Evolutionary conservation across 441 rosid genomes (phyloP).

Genomic region (Isatis lusitanica): DNA sequence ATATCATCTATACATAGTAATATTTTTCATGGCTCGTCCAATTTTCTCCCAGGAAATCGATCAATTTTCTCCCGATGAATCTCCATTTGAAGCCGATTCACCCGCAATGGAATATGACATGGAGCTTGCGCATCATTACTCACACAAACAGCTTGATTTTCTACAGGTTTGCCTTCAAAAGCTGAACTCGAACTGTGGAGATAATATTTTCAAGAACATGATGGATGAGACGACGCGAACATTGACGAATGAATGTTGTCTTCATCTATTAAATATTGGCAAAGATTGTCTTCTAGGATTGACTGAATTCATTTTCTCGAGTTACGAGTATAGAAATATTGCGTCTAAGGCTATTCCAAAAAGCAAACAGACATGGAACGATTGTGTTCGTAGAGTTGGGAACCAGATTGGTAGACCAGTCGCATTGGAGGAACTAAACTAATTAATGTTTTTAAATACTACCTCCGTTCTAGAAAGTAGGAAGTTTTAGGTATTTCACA

Average conservation of each 20-base stretch:
- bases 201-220: background rate
- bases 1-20: too few species aligned
- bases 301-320: background rate
- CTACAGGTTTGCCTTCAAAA: background rate
- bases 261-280: constrained; percentile 7
- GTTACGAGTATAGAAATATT: constrained; percentile 8
- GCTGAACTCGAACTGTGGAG: background rate
- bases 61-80: constrained; percentile 19
- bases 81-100: constrained; percentile 11
- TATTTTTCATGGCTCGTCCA: too few species aligned
- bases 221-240: background rate
- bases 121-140: background rate
- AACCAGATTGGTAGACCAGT: background rate
- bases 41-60: too few species aligned
- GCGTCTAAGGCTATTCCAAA: constrained; percentile 17
- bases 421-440: background rate
- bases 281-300: constrained; percentile 23
- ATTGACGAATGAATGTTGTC: constrained; percentile 8
- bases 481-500: too few species aligned
- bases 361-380: constrained; percentile 21
- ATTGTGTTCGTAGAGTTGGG: constrained; percentile 20
- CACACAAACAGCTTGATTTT: background rate
- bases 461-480: too few species aligned
- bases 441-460: background rate
- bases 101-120: constrained; percentile 6